Evolutionary conservation across 2,329 filamentous ascomycete species (phyloP).

Genomic region (Arthrobotrys conoides): DNA sequence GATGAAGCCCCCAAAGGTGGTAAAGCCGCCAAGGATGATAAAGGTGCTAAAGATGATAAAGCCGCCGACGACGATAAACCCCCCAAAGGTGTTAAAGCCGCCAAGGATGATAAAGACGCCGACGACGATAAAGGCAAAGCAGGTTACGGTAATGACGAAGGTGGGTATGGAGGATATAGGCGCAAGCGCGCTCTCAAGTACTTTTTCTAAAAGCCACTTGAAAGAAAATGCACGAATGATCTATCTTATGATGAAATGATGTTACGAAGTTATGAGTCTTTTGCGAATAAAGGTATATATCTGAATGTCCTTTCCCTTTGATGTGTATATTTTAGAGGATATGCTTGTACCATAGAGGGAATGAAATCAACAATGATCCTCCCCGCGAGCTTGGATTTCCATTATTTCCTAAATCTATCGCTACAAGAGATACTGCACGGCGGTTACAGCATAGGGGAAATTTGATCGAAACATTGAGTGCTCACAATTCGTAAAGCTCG

Average conservation of each 20-base stretch:
- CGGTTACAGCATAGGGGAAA: no score
- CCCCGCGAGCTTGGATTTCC: not conserved
- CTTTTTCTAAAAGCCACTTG: not conserved
- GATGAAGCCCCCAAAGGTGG: no score
- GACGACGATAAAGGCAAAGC: not conserved
- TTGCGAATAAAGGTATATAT: constrained; percentile 2
- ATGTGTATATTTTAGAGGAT: not conserved
- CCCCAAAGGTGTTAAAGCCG: no score
- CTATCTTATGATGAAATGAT: constrained; percentile 4
- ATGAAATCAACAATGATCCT: not conserved
- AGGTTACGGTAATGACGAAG: not conserved
- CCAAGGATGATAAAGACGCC: not conserved
- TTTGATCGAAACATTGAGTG: no score
- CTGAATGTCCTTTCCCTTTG: not conserved
- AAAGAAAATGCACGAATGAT: not conserved
- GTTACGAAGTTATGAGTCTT: constrained; percentile 9
- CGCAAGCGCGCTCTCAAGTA: not conserved
- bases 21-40: no score
- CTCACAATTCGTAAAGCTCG: no score
- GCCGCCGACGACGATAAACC: no score
- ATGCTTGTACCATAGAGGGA: constrained; percentile 8
- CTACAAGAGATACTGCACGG: no score
- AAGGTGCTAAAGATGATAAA: no score
- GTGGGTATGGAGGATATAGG: not conserved
- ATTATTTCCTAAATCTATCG: not conserved